A percentile compares a stretch with the other conserved stretches of the same genome.
These are phyloP conservation scores for Aphelidium insulamus DNA, from an alignment of 371 early-diverging fungal genomes.

Conservation along the genomic window DNA sequence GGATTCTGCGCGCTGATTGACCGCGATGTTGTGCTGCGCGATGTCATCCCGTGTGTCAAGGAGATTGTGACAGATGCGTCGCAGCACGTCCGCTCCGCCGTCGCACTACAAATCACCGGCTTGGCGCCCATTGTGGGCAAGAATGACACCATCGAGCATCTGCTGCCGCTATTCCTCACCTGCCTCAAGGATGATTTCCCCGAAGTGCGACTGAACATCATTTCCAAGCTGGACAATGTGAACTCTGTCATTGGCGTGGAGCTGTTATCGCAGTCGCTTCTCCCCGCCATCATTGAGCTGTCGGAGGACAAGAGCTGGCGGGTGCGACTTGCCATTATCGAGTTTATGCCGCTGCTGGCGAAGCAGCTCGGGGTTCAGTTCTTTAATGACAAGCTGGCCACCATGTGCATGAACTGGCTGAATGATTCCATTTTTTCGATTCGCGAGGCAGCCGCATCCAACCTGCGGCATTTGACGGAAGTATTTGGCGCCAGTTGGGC, in stretches of 20 bases:
- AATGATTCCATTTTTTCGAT: conserved; percentile 90
- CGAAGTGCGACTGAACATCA: conserved; percentile 92
- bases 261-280: conserved; percentile 76
- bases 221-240: conserved; percentile 83
- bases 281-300: conserved; percentile 92
- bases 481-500: conserved; percentile 98
- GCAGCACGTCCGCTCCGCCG: conserved; percentile 84
- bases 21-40: conserved; percentile 43
- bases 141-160: conserved; percentile 77
- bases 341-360: conserved; percentile 88
- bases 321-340: conserved; percentile 90
- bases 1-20: conserved; percentile 68
- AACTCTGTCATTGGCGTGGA: conserved; percentile 91
- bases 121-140: conserved; percentile 84
- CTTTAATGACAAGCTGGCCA: conserved; percentile 84
- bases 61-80: conserved; percentile 78
- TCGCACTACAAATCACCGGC: conserved; percentile 87
- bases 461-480: conserved; percentile 74
- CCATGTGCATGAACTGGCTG: conserved; percentile 88
- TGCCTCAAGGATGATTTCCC: conserved; percentile 89
- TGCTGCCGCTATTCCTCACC: conserved; percentile 80
- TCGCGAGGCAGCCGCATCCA: conserved; percentile 83
- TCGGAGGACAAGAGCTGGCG: conserved; percentile 99
- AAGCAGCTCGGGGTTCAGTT: conserved; percentile 81
- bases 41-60: conserved; percentile 71